Conservation (phyloP, 2,329 filamentous ascomycete species). For the Ophiostoma tasmaniense region DNA sequence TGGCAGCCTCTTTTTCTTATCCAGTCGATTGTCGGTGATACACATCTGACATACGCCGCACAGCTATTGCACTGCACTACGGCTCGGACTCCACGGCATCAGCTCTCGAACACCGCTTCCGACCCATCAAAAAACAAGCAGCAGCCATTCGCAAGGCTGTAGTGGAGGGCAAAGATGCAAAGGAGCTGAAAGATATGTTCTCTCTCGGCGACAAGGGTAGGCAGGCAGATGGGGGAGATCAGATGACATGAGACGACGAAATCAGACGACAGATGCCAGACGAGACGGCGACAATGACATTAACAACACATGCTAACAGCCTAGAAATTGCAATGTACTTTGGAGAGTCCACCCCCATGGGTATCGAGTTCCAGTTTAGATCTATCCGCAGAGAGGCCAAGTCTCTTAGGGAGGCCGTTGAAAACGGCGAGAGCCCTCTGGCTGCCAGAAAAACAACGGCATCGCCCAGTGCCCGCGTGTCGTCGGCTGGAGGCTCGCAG, state of each 20-base stretch:
- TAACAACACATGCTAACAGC: constrained; percentile 3
- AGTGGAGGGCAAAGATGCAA: constrained; percentile 33
- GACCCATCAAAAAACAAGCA: constrained; percentile 37
- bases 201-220: constrained; percentile 35
- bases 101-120: constrained; percentile 45
- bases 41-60: constrained; percentile 1
- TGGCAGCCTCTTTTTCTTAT: too few species aligned
- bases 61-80: constrained; percentile 40
- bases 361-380: constrained; percentile 54
- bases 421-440: constrained; percentile 39
- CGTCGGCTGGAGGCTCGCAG: constrained; percentile 2
- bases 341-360: constrained; percentile 48
- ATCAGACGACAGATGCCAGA: too few species aligned
- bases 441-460: constrained; percentile 24
- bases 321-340: constrained; percentile 53
- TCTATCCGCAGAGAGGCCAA: constrained; percentile 46
- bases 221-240: neutral
- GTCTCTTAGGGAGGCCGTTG: constrained; percentile 37
- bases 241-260: neutral
- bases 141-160: constrained; percentile 32
- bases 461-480: constrained; percentile 20
- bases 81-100: constrained; percentile 42
- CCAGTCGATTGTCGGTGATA: neutral
- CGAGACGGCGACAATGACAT: neutral
- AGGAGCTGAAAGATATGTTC: constrained; percentile 35